phyloP scores from a whole-genome alignment of 2,329 filamentous ascomycete species.

The Eutypa lata region DNA sequence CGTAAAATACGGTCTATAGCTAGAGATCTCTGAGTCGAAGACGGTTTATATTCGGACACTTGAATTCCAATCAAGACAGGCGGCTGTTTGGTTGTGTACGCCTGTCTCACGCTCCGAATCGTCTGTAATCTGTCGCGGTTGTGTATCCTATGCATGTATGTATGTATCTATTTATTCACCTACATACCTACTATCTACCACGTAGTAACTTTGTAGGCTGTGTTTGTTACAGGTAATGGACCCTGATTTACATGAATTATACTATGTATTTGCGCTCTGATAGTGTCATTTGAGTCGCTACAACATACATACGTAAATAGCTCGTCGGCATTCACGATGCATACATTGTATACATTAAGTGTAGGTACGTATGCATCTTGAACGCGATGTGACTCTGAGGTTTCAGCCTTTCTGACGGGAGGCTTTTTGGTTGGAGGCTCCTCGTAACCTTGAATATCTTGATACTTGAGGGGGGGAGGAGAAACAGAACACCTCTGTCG shows the following conservation, averaged over 20 bases:
- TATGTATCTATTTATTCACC: no score
- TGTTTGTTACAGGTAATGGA: no score
- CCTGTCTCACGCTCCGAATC: neutral
- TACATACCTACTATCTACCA: no score
- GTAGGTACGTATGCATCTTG: neutral
- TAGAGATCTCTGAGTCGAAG: neutral
- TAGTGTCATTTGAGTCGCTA: neutral
- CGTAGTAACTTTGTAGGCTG: no score
- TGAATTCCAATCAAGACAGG: neutral
- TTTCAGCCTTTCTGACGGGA: neutral
- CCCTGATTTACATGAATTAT: no score
- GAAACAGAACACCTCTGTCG: neutral
- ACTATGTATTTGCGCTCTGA: no score
- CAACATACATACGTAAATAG: neutral
- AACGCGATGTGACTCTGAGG: neutral
- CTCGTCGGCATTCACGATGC: neutral
- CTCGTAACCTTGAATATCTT: neutral
- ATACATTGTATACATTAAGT: no score
- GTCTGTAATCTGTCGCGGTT: no score
- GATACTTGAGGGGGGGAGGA: neutral
- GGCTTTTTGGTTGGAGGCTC: neutral
- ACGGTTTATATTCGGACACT: neutral
- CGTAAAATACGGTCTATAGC: neutral
- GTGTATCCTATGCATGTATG: no score
- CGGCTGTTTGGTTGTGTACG: neutral